These are phyloP conservation scores for Glarea lozoyensis DNA, from an alignment of 495 filamentous ascomycete species.

Conservation along the genomic window DNA sequence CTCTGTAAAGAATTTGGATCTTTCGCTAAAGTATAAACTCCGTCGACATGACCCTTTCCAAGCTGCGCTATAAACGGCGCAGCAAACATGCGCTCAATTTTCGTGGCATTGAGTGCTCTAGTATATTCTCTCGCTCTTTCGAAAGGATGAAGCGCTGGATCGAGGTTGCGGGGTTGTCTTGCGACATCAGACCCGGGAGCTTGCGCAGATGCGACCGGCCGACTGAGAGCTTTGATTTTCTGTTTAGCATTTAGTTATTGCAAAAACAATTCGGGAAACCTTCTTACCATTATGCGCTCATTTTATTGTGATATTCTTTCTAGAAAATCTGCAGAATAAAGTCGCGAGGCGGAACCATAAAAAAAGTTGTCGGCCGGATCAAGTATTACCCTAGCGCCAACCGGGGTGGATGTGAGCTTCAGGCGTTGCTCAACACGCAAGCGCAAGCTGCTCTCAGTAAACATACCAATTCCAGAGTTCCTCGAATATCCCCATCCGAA, in stretches of 20 bases:
- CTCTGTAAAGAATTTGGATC: constrained; percentile 59
- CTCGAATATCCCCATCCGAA: not conserved
- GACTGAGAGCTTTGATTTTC: constrained; percentile 92
- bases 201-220: constrained; percentile 66
- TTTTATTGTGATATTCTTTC: too few relatives aligned
- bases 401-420: constrained; percentile 1
- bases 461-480: constrained; percentile 2
- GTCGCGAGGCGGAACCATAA: too few relatives aligned
- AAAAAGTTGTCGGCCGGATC: too few relatives aligned
- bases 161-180: constrained; percentile 75
- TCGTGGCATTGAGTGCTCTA: constrained; percentile 80
- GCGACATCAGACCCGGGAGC: constrained; percentile 67
- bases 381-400: constrained; percentile 7
- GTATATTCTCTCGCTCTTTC: constrained; percentile 91
- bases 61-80: constrained; percentile 85
- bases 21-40: constrained; percentile 69
- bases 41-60: constrained; percentile 87
- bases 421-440: constrained; percentile 12
- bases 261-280: not conserved
- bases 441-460: constrained; percentile 2
- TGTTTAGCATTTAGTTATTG: constrained; percentile 18
- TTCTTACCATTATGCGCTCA: constrained; percentile 18
- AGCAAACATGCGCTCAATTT: constrained; percentile 93
- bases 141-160: constrained; percentile 90
- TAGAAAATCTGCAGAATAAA: too few relatives aligned